phyloP scores from a whole-genome alignment of 2,329 filamentous ascomycete genomes.

The Sarocladium oryzae region DNA sequence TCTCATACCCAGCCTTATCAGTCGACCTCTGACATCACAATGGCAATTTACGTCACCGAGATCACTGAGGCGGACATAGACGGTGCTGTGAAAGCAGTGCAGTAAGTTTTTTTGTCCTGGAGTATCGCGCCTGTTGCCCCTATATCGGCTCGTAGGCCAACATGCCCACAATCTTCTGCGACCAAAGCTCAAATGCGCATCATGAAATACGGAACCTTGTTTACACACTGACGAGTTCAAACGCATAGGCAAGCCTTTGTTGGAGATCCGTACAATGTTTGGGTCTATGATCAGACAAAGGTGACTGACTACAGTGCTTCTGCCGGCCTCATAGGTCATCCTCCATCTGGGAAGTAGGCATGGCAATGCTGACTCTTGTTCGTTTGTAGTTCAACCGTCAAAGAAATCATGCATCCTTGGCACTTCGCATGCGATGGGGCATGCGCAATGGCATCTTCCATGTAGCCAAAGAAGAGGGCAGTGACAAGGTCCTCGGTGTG shows the following conservation, averaged over 20 bases:
- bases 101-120: constrained; percentile 26
- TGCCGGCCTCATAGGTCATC: too few relatives aligned
- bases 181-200: too few relatives aligned
- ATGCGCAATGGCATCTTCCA: constrained; percentile 64
- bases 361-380: not conserved
- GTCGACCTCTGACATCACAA: too few relatives aligned
- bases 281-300: constrained; percentile 55
- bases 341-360: too few relatives aligned
- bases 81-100: constrained; percentile 57
- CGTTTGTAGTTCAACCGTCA: constrained; percentile 44
- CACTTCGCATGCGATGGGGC: constrained; percentile 62
- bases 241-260: constrained; percentile 49
- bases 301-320: constrained; percentile 23
- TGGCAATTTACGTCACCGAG: constrained; percentile 48
- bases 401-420: constrained; percentile 57
- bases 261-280: constrained; percentile 60
- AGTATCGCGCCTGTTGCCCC: not conserved
- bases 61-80: constrained; percentile 55
- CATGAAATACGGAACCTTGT: too few relatives aligned
- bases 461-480: constrained; percentile 55
- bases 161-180: too few relatives aligned
- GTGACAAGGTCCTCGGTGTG: constrained; percentile 56
- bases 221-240: not conserved
- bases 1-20: too few relatives aligned
- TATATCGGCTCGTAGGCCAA: not conserved